Conservation (phyloP, 768 basidiomycete species). For the Leucocoprinus sp. region DNA sequence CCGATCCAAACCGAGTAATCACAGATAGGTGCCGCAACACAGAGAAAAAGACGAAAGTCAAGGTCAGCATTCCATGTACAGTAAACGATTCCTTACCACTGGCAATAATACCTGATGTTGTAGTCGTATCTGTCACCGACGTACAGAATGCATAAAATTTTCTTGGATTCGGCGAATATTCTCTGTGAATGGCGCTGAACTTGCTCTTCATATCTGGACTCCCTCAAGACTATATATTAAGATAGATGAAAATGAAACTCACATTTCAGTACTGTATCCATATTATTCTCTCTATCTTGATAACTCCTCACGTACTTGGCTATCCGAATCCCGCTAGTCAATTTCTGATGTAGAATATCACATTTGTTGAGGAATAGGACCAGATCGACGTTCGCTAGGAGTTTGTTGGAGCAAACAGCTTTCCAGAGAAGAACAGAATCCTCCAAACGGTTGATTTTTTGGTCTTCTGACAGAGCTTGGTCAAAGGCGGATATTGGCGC, state of each 20-base stretch:
- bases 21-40: neutral
- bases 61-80: conserved; percentile 14
- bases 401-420: conserved; percentile 74
- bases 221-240: neutral
- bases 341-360: conserved; percentile 68
- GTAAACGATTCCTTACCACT: conserved; percentile 43
- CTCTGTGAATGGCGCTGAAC: conserved; percentile 69
- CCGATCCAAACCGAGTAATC: conserved; percentile 5
- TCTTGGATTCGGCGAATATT: conserved; percentile 64
- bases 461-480: conserved; percentile 59
- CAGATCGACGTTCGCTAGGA: conserved; percentile 71
- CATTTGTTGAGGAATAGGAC: conserved; percentile 87
- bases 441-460: conserved; percentile 56
- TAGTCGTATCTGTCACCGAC: conserved; percentile 66
- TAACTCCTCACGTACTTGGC: conserved; percentile 68
- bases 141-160: conserved; percentile 77
- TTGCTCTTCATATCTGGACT: conserved; percentile 55
- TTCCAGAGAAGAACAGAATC: conserved; percentile 91
- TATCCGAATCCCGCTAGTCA: conserved; percentile 50
- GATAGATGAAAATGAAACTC: conserved; percentile 16
- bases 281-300: conserved; percentile 60
- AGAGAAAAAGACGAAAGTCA: neutral
- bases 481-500: conserved; percentile 72
- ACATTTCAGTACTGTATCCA: conserved; percentile 71
- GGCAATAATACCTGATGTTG: conserved; percentile 69